Base-by-base conservation (phyloP, 306 rosid species). In the Corylus americana region DNA sequence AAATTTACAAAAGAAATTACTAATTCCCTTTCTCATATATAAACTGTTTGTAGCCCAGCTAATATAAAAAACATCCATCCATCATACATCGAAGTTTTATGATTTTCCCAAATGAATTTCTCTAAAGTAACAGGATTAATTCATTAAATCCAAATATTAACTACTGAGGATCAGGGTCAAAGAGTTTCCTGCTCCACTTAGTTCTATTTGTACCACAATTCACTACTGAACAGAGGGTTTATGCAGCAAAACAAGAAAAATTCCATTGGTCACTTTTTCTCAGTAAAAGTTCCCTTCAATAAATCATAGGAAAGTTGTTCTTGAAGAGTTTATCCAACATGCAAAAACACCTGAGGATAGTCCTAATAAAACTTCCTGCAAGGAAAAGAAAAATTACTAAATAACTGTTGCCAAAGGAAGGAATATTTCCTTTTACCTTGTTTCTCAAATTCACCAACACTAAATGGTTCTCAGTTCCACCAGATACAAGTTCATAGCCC, bases 391-490 rank as follows among this genome's bases (percentile, higher is more conserved):
- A 11, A 80, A 31, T 79, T 29, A 7, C 55, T 73, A 54, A 53
- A 64, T 73, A 78, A 50, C 78, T 29, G 68, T 17, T 51, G 55
- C 80, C 71, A 74, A 50, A 79, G 22, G 49, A 87, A 80, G 68
- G 70, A 79, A 76, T 31, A 73, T 48, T 55, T 69, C 71, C 59
- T 11, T 57, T 75, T 87, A 94, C 98, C 98, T 91, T 88, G 87
- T 91, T 86, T 84, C 93, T 88, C 73, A 94, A 84, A 87, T 94
- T 92, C 75, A 94, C 97, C 18, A 94, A 81, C 80, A 92, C 93
- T 73, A 94, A 82, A 85, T 94, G 98, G 89, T 92, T 94, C 22
- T 94, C 98, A 0, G 98, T 92, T 85, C 98, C 98, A 79, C 97
- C 98, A 69, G 98, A 94, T 62, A 94, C 98, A 79, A 92, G 97